Percentiles rank a stretch among this genome's conserved stretches.
phyloP scores from a whole-genome alignment of 139 green algal genomes.

The Nannochloris sp. region DNA sequence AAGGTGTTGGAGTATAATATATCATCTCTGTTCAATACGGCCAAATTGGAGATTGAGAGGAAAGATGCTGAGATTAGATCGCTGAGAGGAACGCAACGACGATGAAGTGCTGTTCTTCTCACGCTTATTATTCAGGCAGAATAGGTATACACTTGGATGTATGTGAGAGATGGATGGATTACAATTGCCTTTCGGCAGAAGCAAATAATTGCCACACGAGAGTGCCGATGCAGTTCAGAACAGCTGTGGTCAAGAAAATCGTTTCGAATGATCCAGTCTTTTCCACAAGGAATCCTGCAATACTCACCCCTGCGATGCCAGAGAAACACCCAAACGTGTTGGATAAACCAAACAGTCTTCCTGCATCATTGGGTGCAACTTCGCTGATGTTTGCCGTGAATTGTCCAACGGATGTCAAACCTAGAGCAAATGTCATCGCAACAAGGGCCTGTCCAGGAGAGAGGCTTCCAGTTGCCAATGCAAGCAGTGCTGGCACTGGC shows the following conservation, averaged over 20 bases:
- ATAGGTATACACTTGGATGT: neutral
- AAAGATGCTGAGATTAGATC: conserved; percentile 45
- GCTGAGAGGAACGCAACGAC: conserved; percentile 20
- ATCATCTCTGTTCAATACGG: conserved; percentile 58
- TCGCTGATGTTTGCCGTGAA: conserved; percentile 86
- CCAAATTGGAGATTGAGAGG: conserved; percentile 55
- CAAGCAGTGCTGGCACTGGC: conserved; percentile 57
- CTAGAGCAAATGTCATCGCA: conserved; percentile 64
- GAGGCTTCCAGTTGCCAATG: conserved; percentile 23
- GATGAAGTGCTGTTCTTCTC: no score
- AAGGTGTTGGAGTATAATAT: conserved; percentile 51
- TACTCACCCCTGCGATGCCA: conserved; percentile 59
- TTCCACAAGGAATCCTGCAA: conserved; percentile 68
- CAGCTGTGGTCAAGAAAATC: conserved; percentile 70
- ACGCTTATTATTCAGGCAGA: no score
- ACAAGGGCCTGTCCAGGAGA: conserved; percentile 34
- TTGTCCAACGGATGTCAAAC: conserved; percentile 66
- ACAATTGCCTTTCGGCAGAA: conserved; percentile 49
- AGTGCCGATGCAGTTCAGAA: conserved; percentile 60
- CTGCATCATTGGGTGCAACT: conserved; percentile 64
- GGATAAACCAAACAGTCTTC: conserved; percentile 78
- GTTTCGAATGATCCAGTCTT: conserved; percentile 53
- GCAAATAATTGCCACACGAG: conserved; percentile 54
- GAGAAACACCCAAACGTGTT: conserved; percentile 79
- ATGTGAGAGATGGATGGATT: conserved; percentile 4